Evolutionary conservation across 495 filamentous ascomycete genomes (phyloP).

Genomic region (Aeminium ludgeri): DNA sequence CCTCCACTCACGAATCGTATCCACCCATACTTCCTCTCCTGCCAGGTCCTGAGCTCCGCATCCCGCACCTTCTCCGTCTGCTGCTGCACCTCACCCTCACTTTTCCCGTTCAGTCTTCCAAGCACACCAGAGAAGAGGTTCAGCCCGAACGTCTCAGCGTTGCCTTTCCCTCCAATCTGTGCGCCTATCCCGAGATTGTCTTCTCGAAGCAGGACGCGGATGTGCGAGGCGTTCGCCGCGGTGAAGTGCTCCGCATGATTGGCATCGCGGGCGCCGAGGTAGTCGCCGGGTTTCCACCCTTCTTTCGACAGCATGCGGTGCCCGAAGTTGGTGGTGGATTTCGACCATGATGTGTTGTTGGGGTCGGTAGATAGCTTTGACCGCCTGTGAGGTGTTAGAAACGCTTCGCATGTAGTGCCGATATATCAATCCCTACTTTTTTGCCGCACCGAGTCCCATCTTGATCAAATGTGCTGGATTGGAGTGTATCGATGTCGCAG

Average conservation of each 20-base stretch:
- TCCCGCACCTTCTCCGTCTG: conserved; percentile 46
- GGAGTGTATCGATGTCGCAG: too few relatives aligned
- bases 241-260: conserved; percentile 58
- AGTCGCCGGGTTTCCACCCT: conserved; percentile 75
- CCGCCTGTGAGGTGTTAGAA: conserved; percentile 36
- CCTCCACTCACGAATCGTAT: conserved; percentile 73
- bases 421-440: conserved; percentile 7
- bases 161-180: conserved; percentile 35
- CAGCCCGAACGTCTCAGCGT: conserved; percentile 61
- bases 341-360: conserved; percentile 83
- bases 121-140: conserved; percentile 70
- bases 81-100: conserved; percentile 44
- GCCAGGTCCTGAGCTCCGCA: conserved; percentile 47
- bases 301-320: conserved; percentile 72
- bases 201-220: conserved; percentile 67
- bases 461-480: background rate
- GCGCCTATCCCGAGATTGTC: conserved; percentile 81
- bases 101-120: conserved; percentile 78
- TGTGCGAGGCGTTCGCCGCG: conserved; percentile 57
- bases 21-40: conserved; percentile 49
- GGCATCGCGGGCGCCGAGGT: conserved; percentile 57
- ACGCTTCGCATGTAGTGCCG: too few relatives aligned
- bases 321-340: conserved; percentile 64
- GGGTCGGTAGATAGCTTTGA: conserved; percentile 75
- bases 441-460: conserved; percentile 17